Conservation (phyloP, 768 basidiomycete species). For the Lactarius evosmus region DNA sequence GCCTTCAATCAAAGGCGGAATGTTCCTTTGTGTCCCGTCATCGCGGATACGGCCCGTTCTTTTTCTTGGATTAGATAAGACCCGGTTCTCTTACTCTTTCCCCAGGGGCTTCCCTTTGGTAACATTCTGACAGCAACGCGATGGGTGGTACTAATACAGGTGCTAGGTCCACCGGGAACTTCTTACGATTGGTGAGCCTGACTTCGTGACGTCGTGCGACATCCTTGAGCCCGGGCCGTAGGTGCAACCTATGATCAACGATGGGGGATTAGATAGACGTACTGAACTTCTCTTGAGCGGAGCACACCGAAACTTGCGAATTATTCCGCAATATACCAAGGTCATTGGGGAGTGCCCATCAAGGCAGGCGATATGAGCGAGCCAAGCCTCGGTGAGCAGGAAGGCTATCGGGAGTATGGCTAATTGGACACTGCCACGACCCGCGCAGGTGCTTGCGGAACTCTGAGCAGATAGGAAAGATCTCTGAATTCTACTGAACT, state of each 20-base stretch:
- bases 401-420: background rate
- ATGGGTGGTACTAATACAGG: background rate
- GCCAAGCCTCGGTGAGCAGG: background rate
- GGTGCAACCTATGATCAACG: constrained; percentile 22
- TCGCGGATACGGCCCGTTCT: too few relatives aligned
- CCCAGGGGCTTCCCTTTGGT: constrained; percentile 22
- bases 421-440: too few relatives aligned
- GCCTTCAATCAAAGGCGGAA: constrained; percentile 36
- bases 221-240: constrained; percentile 5
- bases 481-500: too few relatives aligned
- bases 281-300: background rate
- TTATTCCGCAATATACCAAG: background rate
- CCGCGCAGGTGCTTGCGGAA: too few relatives aligned
- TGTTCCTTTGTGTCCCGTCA: constrained; percentile 40
- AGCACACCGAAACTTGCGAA: background rate
- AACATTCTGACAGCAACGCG: background rate
- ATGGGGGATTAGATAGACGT: constrained; percentile 13
- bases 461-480: background rate
- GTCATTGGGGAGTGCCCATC: background rate
- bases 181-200: constrained; percentile 17
- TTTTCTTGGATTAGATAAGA: too few relatives aligned
- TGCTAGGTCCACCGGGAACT: constrained; percentile 18
- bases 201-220: background rate
- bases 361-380: too few relatives aligned
- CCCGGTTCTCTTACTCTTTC: constrained; percentile 17